Base-by-base conservation (phyloP, 2,329 filamentous ascomycete species). In the Trichophyton benhamiae region DNA sequence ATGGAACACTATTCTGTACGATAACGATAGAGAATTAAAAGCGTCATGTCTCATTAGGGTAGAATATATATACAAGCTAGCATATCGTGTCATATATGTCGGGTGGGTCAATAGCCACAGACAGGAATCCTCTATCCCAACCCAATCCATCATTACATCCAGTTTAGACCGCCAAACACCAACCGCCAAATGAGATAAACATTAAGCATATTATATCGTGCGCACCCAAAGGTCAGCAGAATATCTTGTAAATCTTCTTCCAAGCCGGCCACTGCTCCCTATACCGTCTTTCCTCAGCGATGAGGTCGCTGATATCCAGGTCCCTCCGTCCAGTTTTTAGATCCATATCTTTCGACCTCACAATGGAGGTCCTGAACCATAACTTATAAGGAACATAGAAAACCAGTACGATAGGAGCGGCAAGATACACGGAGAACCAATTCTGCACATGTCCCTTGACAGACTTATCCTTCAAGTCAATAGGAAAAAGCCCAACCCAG, bases 241-340 rank as follows among this genome's bases (percentile, higher is more conserved):
- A 75, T 63, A 85, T 81, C 71, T 87, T 88, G 71, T 91, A 94
- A 11, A 82, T 66, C 69, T 79, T 85, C 78, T 92, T 94, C 88
- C 88, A 92, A 62, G 67, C 74, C 0, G 89, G 88, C 89, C 88
- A 92, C 3, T 74, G 71, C 36, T 80, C 82, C 68, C 80, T 79
- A 76, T 96, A 91, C 59, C 87, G 86, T 44, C 80, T 77, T 27
- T 96, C 92, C 72, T 95, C 87, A 48, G 86, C 85, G 58, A 95
- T 79, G 58, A 97, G 76, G 63, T 88, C 83, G 30, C 85, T 83
- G 52, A 96, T 76, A 65, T 69, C 65, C 8, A 69, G 44, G 27
- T 66, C 67, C 8, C 64, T 63, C 52, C 68, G 66, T 1, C 68
- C 68, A 17, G 65, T 68, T 42, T 64, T 65, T 13, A 70, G 42